A percentile compares a stretch with the other conserved stretches of the same genome.
phyloP scores from a whole-genome alignment of 2,329 filamentous ascomycete species.

The Pseudopyricularia cyperi region DNA sequence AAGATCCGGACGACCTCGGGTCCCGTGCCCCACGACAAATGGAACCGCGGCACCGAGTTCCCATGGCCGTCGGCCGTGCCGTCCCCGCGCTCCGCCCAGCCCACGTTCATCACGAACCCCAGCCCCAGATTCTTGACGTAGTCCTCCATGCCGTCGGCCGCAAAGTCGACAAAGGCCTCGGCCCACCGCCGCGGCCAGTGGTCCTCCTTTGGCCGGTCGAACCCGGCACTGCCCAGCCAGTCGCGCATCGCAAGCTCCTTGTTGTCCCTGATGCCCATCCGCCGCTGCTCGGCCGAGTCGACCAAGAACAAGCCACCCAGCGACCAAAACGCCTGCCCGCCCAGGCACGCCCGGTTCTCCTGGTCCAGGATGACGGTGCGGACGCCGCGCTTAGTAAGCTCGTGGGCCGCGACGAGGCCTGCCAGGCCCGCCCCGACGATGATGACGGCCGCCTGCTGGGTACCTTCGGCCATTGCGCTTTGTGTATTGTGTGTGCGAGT shows the following conservation, averaged over 20 bases:
- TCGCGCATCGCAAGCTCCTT: constrained; percentile 43
- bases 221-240: constrained; percentile 43
- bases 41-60: constrained; percentile 50
- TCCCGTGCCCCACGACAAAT: constrained; percentile 48
- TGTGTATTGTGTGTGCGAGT: neutral
- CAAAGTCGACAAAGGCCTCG: constrained; percentile 51
- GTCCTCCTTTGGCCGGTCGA: constrained; percentile 42
- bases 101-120: constrained; percentile 39
- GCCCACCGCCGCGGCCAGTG: constrained; percentile 48
- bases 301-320: constrained; percentile 49
- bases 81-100: constrained; percentile 48
- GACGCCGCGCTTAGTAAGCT: constrained; percentile 37
- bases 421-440: constrained; percentile 44
- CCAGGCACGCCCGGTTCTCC: constrained; percentile 41
- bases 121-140: constrained; percentile 42
- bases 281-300: constrained; percentile 41
- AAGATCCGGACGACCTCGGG: constrained; percentile 47
- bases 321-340: constrained; percentile 53
- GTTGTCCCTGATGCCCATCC: constrained; percentile 44
- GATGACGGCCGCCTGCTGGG: constrained; percentile 27
- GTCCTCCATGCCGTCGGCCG: constrained; percentile 41
- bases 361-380: constrained; percentile 42
- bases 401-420: constrained; percentile 46
- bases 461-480: neutral
- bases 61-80: constrained; percentile 44